Evolutionary conservation across 768 basidiomycete genomes (phyloP).

Genomic region (Serpula lacrymans): DNA sequence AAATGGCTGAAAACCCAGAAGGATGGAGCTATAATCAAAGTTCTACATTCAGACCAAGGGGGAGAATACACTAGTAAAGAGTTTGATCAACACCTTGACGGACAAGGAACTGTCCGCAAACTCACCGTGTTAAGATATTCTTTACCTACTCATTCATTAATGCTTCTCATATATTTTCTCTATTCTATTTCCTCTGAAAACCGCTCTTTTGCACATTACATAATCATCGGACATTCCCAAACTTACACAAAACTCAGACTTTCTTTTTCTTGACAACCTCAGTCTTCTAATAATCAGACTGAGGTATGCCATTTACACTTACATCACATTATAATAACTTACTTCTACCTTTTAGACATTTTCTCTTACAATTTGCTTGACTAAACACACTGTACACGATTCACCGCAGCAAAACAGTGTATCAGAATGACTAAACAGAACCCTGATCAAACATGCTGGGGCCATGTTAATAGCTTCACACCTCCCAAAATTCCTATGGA

Average conservation of each 20-base stretch:
- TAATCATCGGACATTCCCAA: too few relatives aligned
- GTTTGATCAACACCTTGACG: slow-evolving; percentile 12
- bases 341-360: too few relatives aligned
- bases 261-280: too few relatives aligned
- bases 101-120: slow-evolving; percentile 16
- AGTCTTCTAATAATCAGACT: too few relatives aligned
- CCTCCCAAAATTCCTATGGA: slow-evolving; percentile 36
- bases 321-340: too few relatives aligned
- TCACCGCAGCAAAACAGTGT: slow-evolving; percentile 43
- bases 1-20: too few relatives aligned
- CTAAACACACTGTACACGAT: slow-evolving; percentile 38
- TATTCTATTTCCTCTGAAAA: slow-evolving; percentile 42
- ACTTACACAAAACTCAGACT: too few relatives aligned
- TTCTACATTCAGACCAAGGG: slow-evolving; percentile 20
- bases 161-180: too few relatives aligned
- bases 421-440: slow-evolving; percentile 38
- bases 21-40: slow-evolving; percentile 14
- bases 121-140: too few relatives aligned
- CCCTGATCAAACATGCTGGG: slow-evolving; percentile 28
- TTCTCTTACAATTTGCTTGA: too few relatives aligned
- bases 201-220: slow-evolving; percentile 41
- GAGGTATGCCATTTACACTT: too few relatives aligned
- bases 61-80: slow-evolving; percentile 21
- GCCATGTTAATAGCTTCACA: slow-evolving; percentile 32
- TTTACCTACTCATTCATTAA: too few relatives aligned